phyloP scores from a whole-genome alignment of 2,329 filamentous ascomycete genomes.

The Alternaria sp. region DNA sequence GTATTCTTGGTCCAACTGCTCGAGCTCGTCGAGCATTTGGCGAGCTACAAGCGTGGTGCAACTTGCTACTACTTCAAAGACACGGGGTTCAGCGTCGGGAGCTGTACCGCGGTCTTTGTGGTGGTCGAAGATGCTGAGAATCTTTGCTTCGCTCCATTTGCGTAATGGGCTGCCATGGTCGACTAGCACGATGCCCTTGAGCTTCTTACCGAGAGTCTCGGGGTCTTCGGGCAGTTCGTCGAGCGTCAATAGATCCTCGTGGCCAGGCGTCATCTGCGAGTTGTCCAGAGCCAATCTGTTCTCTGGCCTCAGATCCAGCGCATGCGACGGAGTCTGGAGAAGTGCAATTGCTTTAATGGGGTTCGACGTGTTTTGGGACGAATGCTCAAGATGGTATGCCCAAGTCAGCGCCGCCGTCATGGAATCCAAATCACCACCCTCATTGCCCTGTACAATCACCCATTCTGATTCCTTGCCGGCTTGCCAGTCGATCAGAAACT shows the following conservation, averaged over 20 bases:
- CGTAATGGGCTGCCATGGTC: constrained; percentile 56
- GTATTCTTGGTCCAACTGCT: constrained; percentile 55
- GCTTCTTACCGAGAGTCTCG: constrained; percentile 54
- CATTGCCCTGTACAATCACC: constrained; percentile 59
- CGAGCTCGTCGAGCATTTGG: constrained; percentile 59
- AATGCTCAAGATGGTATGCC: constrained; percentile 59
- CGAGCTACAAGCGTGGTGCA: constrained; percentile 59
- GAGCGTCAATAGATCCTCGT: constrained; percentile 58
- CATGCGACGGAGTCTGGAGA: constrained; percentile 57
- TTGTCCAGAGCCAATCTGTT: constrained; percentile 58
- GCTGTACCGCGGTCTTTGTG: constrained; percentile 56
- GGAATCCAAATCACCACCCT: constrained; percentile 56
- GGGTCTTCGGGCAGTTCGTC: constrained; percentile 59
- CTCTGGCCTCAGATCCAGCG: constrained; percentile 59
- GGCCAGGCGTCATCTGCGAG: constrained; percentile 57
- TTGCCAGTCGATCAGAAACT: constrained; percentile 60
- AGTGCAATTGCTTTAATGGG: constrained; percentile 59
- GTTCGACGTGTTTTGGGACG: constrained; percentile 53
- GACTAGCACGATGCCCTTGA: constrained; percentile 58
- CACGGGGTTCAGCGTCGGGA: constrained; percentile 54
- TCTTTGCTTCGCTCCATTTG: constrained; percentile 56
- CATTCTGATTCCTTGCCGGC: constrained; percentile 54
- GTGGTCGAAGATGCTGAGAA: constrained; percentile 59
- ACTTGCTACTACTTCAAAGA: constrained; percentile 57
- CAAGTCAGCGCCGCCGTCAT: constrained; percentile 58